Conservation (phyloP, 345 rosid genomes). For the Brassica juncea region DNA sequence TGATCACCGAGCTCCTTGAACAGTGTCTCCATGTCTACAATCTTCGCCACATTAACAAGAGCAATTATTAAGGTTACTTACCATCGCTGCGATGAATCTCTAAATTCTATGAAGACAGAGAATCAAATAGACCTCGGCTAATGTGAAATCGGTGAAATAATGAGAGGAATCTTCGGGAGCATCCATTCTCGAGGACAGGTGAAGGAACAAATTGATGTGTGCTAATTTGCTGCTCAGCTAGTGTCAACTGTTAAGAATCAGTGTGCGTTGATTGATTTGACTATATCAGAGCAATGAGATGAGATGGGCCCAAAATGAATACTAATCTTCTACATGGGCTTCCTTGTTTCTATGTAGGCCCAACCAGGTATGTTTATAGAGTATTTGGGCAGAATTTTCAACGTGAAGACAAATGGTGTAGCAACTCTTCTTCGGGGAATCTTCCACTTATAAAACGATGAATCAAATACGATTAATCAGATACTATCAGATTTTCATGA, state of each 20-base stretch:
- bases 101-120: neutral
- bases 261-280: neutral
- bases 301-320: conserved; percentile 9
- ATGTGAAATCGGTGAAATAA: conserved; percentile 41
- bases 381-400: neutral
- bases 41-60: conserved; percentile 36
- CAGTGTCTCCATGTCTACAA: conserved; percentile 71
- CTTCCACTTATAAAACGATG: neutral
- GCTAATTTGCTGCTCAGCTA: neutral
- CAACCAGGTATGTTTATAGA: neutral
- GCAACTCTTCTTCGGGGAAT: conserved; percentile 14
- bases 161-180: conserved; percentile 37
- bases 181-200: conserved; percentile 15
- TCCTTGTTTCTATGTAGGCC: neutral
- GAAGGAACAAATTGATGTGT: neutral
- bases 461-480: neutral
- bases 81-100: conserved; percentile 8
- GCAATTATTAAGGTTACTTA: neutral
- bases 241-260: conserved; percentile 1
- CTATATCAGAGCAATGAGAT: neutral
- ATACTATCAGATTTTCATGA: neutral
- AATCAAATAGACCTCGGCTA: conserved; percentile 41
- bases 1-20: conserved; percentile 64
- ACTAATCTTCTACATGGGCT: conserved; percentile 15
- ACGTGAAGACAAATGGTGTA: neutral